A percentile compares a stretch with the other conserved stretches of the same genome.
These are phyloP conservation scores for Juglanconis sp. DNA, from an alignment of 2,329 filamentous ascomycete genomes.

Conservation along the genomic window DNA sequence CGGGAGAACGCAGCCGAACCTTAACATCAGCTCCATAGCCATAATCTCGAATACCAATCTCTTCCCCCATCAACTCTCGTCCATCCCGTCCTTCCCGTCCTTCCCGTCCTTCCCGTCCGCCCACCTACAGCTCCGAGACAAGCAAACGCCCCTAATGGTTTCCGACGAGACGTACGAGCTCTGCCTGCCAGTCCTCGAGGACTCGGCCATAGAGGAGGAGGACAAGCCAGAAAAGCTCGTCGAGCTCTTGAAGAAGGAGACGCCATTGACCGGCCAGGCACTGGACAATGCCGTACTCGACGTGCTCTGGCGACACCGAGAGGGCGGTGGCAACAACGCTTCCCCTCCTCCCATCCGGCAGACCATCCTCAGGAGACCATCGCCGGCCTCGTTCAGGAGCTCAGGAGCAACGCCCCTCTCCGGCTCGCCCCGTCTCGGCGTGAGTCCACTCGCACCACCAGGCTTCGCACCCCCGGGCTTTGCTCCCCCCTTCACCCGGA, in stretches of 20 bases:
- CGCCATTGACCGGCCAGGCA: slow-evolving; percentile 68
- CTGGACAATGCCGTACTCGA: slow-evolving; percentile 90
- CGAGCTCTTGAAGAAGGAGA: slow-evolving; percentile 77
- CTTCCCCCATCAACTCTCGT: neutral
- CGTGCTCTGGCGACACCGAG: slow-evolving; percentile 81
- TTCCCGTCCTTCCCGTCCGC: neutral
- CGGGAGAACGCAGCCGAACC: neutral
- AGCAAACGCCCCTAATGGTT: slow-evolving; percentile 59
- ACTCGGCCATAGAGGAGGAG: slow-evolving; percentile 81
- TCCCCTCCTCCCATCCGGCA: slow-evolving; percentile 85
- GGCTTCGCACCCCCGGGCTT: slow-evolving; percentile 51
- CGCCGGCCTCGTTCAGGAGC: slow-evolving; percentile 89
- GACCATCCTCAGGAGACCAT: slow-evolving; percentile 84
- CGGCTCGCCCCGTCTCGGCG: slow-evolving; percentile 76
- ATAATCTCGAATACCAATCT: neutral
- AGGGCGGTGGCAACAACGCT: slow-evolving; percentile 59
- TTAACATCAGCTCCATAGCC: neutral
- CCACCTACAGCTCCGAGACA: slow-evolving; percentile 1
- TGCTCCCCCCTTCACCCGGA: slow-evolving; percentile 72
- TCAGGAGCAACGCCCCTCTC: slow-evolving; percentile 71
- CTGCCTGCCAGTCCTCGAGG: slow-evolving; percentile 83
- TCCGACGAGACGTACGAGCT: slow-evolving; percentile 90
- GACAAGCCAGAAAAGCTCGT: slow-evolving; percentile 92
- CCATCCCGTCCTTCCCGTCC: neutral
- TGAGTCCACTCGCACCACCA: slow-evolving; percentile 79